A percentile compares a stretch with the other conserved stretches of the same genome.
phyloP scores from a whole-genome alignment of 2,329 filamentous ascomycete genomes.

The Seiridium cupressi region DNA sequence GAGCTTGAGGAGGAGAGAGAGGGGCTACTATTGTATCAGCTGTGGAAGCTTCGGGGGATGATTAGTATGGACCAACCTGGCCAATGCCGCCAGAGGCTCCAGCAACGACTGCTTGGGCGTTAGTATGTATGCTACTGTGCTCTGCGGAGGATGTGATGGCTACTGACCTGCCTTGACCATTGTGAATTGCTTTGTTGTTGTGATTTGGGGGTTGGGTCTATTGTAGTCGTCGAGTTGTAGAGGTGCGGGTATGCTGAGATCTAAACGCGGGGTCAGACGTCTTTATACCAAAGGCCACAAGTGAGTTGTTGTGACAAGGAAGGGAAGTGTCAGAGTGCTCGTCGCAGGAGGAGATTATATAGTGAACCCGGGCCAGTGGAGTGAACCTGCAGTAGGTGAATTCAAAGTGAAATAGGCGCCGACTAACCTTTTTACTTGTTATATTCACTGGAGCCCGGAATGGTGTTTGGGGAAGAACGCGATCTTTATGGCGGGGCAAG shows the following conservation, averaged over 20 bases:
- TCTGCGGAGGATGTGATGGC: neutral
- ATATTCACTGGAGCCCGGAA: neutral
- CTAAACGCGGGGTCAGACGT: constrained; percentile 4
- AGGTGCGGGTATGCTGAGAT: neutral
- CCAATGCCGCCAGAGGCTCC: constrained; percentile 96
- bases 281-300: neutral
- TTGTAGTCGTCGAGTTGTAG: neutral
- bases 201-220: neutral
- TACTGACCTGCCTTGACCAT: constrained; percentile 58
- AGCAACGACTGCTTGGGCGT: constrained; percentile 63
- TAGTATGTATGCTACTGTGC: neutral
- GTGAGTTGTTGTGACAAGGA: neutral
- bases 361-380: neutral
- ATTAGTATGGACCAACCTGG: constrained; percentile 60
- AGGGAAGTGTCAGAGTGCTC: neutral
- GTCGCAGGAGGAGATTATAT: neutral
- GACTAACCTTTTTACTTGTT: neutral
- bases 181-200: constrained; percentile 11
- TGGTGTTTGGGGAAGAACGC: neutral
- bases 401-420: neutral
- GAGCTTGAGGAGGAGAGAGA: constrained; percentile 94
- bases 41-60: neutral
- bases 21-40: constrained; percentile 57
- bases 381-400: neutral
- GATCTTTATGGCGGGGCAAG: neutral